These are phyloP conservation scores for Pseudopithomyces chartarum DNA, from an alignment of 2,329 filamentous ascomycete species.

Conservation along the genomic window DNA sequence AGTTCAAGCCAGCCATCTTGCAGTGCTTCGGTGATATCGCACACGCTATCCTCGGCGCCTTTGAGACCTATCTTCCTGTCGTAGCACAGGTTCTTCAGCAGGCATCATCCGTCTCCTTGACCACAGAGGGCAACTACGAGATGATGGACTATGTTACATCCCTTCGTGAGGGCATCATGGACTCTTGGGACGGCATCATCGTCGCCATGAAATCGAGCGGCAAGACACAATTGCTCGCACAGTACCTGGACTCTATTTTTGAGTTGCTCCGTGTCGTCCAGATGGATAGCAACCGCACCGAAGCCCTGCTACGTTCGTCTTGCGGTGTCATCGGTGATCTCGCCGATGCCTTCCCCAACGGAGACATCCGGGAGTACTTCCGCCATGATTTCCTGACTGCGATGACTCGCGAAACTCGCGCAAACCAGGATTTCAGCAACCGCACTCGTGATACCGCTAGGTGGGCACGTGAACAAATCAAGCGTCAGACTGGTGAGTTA, in stretches of 20 bases:
- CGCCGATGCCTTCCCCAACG: constrained; percentile 89
- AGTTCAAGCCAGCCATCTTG: constrained; percentile 97
- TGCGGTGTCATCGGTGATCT: constrained; percentile 99
- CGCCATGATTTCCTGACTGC: constrained; percentile 86
- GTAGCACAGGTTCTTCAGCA: constrained; percentile 95
- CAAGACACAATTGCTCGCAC: constrained; percentile 74
- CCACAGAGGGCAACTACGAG: constrained; percentile 83
- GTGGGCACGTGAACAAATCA: constrained; percentile 97
- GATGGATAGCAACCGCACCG: constrained; percentile 84
- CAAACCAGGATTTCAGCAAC: constrained; percentile 81
- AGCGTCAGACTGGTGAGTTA: constrained; percentile 71
- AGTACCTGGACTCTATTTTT: constrained; percentile 85
- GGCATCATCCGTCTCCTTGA: constrained; percentile 80
- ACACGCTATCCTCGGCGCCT: constrained; percentile 86
- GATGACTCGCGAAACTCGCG: constrained; percentile 90
- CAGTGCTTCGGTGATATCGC: constrained; percentile 99
- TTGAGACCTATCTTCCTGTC: constrained; percentile 89
- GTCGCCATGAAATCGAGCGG: constrained; percentile 85
- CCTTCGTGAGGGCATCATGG: constrained; percentile 95
- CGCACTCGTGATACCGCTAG: constrained; percentile 93
- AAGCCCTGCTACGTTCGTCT: constrained; percentile 86
- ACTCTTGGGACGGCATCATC: constrained; percentile 97
- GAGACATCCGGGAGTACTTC: constrained; percentile 83
- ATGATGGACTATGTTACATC: constrained; percentile 97
- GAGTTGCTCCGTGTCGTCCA: constrained; percentile 80